Base-by-base conservation (phyloP, 108 stramenopile genomes). In the Bacterosira constricta region DNA sequence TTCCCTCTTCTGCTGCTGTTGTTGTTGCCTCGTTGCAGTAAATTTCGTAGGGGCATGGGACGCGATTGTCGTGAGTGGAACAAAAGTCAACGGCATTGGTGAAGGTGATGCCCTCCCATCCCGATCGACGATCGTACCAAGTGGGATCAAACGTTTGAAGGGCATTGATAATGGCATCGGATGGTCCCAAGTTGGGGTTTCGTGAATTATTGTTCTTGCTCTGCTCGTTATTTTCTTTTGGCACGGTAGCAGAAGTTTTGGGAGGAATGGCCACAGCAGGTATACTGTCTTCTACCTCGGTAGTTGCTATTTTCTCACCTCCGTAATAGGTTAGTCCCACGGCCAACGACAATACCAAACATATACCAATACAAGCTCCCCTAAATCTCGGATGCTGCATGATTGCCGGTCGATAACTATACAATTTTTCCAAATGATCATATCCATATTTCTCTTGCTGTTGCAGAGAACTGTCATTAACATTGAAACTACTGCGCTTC, bases 21-120 rank as follows among this genome's bases (percentile, higher is more conserved):
- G n/a, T n/a, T n/a, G n/a, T n/a, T n/a, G 38, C 69, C 36, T 71
- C 49, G 36, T 60, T 59, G 42, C 77, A 79, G 47, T 79, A 79
- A 15, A 79, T 47, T 52, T 79, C 77, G 47, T 60, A 70, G 1
- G 77, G 69, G 26, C 77, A 79, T 20, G 77, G 77, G 17, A 79
- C 63, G 25, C 64, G 66, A 9, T 66, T 34, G n/a, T 79, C 42
- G 13, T 66, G 62, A 29, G 69, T 42, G 10, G 42, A 30, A 30
- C 77, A 79, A 20, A 65, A 79, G 46, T 49, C 45, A 26, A 79
- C 69, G 9, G 77, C 77, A 25, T 79, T 69, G 18, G 29, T 57
- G 38, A 68, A 79, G 12, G 77, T 79, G 13, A 53, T 70, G 12
- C 77, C 77, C 55, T 65, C 58, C 77, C 77, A 79, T 26, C 77